phyloP scores from a whole-genome alignment of 73 alveolate species.

The Paramecium caudatum region DNA sequence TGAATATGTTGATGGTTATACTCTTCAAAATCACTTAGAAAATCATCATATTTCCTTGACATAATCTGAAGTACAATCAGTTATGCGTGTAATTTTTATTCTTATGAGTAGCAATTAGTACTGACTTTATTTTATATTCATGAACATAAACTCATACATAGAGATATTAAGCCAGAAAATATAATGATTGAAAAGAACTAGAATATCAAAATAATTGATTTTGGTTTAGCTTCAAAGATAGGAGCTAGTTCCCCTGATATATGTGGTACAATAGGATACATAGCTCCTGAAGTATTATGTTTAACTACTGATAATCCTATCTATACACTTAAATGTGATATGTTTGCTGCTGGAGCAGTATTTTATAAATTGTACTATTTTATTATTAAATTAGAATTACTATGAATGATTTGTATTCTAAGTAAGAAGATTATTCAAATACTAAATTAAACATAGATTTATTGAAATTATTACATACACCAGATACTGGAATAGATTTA shows the following conservation, averaged over 20 bases:
- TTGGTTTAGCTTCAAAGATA: conserved; percentile 84
- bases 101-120: background rate
- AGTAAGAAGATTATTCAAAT: background rate
- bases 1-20: conserved; percentile 24
- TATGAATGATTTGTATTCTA: background rate
- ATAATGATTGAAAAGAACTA: conserved; percentile 86
- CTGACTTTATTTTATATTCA: conserved; percentile 66
- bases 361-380: conserved; percentile 42
- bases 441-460: conserved; percentile 16
- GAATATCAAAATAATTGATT: conserved; percentile 92
- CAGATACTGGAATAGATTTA: conserved; percentile 49
- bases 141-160: conserved; percentile 20
- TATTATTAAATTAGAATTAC: background rate
- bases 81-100: background rate
- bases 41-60: background rate
- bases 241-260: background rate
- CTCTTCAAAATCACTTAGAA: background rate
- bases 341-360: conserved; percentile 68
- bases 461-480: background rate
- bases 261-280: conserved; percentile 54
- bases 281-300: conserved; percentile 62
- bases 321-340: conserved; percentile 63
- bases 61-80: background rate
- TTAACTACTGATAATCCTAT: background rate
- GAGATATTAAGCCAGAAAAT: conserved; percentile 89